Base-by-base conservation (phyloP, 257 asterid genomes). In the Leonotis leonurus region DNA sequence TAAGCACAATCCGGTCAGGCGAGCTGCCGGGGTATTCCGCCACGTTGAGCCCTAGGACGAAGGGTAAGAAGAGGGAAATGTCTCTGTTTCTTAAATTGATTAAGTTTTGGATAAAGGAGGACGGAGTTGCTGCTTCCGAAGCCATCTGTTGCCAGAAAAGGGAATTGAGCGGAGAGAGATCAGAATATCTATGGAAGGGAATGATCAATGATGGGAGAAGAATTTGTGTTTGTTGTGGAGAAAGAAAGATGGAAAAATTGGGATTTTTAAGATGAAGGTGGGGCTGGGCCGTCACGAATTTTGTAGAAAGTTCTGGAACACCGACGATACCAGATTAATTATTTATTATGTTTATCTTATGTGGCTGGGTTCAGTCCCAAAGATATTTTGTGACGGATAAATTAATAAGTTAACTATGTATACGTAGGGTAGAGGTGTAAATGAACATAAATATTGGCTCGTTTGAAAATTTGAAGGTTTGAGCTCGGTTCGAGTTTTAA, bases 261-360 rank as follows among this genome's bases (percentile, higher is more conserved):
- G 40, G 73, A 22, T 11, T 63, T 70, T 70, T 77, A 64, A 63
- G 69, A 56, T 8, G 21, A 21, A 14, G 64, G 65, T 10, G 57
- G 73, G 64, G n/a, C n/a, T n/a, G n/a, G 70, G 62, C 56, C 56
- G 56, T 62, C 66, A 17, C 40, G 80, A 78, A 74, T 62, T 32
- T 60, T 73, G 74, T 74, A 60, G 90, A 76, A 78, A 25, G 67
- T 60, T 83, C 85, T 74, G 33, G 85, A 83, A 56, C 13, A n/a
- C n/a, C n/a, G n/a, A n/a, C n/a, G n/a, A n/a, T n/a, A n/a, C n/a
- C n/a, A n/a, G n/a, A n/a, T n/a, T n/a, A n/a, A n/a, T n/a, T n/a
- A 37, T 45, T 13, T 22, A 49, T 21, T 32, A 3, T 39, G 64
- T 65, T 65, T 54, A 73, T 73, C 52, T 65, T 54, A 73, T 73